Base-by-base conservation (phyloP, 1,139 yeast species). In the Yamadazyma mexicana region DNA sequence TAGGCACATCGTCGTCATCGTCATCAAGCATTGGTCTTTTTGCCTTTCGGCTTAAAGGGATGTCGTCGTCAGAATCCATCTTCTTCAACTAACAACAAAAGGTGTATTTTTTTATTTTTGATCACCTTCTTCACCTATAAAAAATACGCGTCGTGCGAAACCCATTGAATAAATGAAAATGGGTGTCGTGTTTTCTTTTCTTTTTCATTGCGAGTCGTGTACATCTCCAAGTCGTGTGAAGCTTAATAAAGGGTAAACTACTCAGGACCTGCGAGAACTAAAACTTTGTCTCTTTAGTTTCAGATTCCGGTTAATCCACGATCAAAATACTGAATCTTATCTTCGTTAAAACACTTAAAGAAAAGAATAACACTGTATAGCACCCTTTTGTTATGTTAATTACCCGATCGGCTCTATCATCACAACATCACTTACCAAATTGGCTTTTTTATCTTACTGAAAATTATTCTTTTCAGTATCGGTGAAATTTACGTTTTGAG, bases 1-100 rank as follows among this genome's bases (percentile, higher is more conserved):
- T 33, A 1, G 54, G 54, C 4, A 39, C 17, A 29, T 51, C 54
- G 16, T 49, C 53, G 3, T 52, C 55, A 31, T 38, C 37, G 18
- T 39, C 39, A 11, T 44, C 43, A 5, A 31, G 31, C 7, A 46
- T 37, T 0, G 35, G 29, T 31, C 46, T 44, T 32, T 45, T 49
- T 26, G 37, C 37, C 36, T 50, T 39, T 33, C 43, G 38, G n/a
- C 27, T 47, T 24, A 51, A 40, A 14, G 55, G 54, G 11, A 48
- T 31, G 31, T 51, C 55, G 31, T 52, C 56, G n/a, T 51, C 56
- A 12, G 37, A 34, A 18, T 34, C 37, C 37, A 34, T 34, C 10
- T 20, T 34, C 4, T 12, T 17, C 12, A 20, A 14, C 3, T 3
- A 3, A 11, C 3, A 16, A 24, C 5, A 6, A n/a, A 6, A 24